Evolutionary conservation across 768 basidiomycete genomes (phyloP).

Genomic region (Boletus sensibilis): DNA sequence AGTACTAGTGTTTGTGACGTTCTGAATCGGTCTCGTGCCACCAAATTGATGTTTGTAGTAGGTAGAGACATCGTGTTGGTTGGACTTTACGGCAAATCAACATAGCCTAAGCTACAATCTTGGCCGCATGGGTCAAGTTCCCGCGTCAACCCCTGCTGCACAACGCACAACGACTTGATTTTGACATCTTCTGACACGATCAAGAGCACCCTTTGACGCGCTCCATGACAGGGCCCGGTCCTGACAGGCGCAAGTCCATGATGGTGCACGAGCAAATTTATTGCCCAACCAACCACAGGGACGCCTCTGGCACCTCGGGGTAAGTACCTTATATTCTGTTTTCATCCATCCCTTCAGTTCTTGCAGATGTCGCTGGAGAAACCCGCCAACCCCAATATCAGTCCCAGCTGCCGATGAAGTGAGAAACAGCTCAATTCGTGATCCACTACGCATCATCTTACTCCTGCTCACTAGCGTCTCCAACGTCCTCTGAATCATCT

Average conservation of each 20-base stretch:
- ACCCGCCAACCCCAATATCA: constrained; percentile 23
- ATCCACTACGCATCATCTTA: constrained; percentile 1
- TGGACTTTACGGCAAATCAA: not conserved
- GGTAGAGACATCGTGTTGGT: not conserved
- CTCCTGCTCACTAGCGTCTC: constrained; percentile 8
- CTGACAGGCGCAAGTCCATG: constrained; percentile 12
- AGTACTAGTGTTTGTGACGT: not conserved
- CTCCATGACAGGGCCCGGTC: constrained; percentile 9
- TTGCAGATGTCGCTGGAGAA: constrained; percentile 17
- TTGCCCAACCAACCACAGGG: constrained; percentile 27
- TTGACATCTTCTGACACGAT: constrained; percentile 14
- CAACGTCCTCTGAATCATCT: not conserved
- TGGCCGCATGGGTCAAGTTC: not conserved
- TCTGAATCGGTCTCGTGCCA: not conserved
- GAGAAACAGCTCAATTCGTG: constrained; percentile 6
- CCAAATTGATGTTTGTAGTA: not conserved
- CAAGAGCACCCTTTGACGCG: constrained; percentile 4
- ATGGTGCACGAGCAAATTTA: constrained; percentile 10
- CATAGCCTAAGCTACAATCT: not conserved
- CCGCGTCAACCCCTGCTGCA: not conserved
- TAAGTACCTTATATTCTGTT: constrained; percentile 12
- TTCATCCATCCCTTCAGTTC: constrained; percentile 5
- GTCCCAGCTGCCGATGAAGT: constrained; percentile 15
- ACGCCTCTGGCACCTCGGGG: constrained; percentile 26
- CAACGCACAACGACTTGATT: constrained; percentile 1